Percentiles rank a stretch among this genome's conserved stretches.
These are phyloP conservation scores for Hypseocharis bilobata DNA, from an alignment of 441 rosid species.

Conservation along the genomic window DNA sequence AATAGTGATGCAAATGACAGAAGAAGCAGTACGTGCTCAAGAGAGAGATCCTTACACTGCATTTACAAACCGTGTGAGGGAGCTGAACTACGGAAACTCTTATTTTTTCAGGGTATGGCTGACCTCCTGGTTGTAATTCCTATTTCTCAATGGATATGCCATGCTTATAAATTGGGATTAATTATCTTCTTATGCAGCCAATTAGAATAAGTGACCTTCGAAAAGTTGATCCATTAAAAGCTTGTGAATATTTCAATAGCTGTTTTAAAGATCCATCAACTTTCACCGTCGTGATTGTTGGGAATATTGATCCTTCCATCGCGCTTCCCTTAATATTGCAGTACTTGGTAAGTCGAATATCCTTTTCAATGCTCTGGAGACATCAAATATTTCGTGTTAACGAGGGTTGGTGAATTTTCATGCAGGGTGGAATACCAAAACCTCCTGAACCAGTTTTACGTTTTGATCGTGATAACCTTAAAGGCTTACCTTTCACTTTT, in stretches of 20 bases:
- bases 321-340: slow-evolving; percentile 73
- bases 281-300: slow-evolving; percentile 75
- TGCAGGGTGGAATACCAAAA: slow-evolving; percentile 81
- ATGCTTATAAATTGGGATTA: slow-evolving; percentile 15
- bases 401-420: slow-evolving; percentile 14
- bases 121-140: slow-evolving; percentile 14
- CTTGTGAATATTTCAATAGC: slow-evolving; percentile 75
- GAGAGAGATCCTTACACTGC: slow-evolving; percentile 92
- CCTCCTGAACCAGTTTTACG: slow-evolving; percentile 61
- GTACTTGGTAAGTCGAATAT: slow-evolving; percentile 61
- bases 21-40: slow-evolving; percentile 87
- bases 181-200: slow-evolving; percentile 48
- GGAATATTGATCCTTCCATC: slow-evolving; percentile 64
- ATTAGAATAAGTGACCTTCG: slow-evolving; percentile 62
- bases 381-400: slow-evolving; percentile 14
- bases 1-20: slow-evolving; percentile 93
- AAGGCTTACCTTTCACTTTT: slow-evolving; percentile 74
- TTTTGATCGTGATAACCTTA: slow-evolving; percentile 70
- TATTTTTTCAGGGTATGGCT: slow-evolving; percentile 70
- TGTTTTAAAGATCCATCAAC: slow-evolving; percentile 92
- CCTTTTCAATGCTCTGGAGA: slow-evolving; percentile 11
- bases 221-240: slow-evolving; percentile 73
- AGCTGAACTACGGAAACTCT: slow-evolving; percentile 84
- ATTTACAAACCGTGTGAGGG: slow-evolving; percentile 78
- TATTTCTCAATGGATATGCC: slow-evolving; percentile 11